phyloP scores from a whole-genome alignment of 1,284 basidiomycete species.

The Cerioporus squamosus region DNA sequence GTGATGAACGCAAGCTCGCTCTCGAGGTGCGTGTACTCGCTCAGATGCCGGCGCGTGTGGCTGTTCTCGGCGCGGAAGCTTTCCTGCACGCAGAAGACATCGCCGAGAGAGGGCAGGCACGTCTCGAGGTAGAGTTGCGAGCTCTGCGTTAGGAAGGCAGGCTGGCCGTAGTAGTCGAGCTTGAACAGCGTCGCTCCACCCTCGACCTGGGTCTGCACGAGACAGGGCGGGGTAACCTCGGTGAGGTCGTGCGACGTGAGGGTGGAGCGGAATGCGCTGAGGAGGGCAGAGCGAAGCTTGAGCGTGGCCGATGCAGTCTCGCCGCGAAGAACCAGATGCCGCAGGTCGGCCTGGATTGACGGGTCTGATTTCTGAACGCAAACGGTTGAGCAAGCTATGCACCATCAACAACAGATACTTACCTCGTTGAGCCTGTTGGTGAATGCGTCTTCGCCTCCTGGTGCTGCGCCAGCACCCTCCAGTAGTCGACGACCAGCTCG shows the following conservation, averaged over 20 bases:
- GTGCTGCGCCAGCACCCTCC: constrained; percentile 90
- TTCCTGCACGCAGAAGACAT: constrained; percentile 91
- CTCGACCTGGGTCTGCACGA: constrained; percentile 98
- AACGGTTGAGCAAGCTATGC: not conserved
- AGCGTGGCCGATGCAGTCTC: constrained; percentile 94
- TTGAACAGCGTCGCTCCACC: constrained; percentile 95
- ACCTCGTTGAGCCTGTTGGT: constrained; percentile 91
- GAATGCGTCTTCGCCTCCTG: constrained; percentile 95
- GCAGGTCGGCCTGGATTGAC: constrained; percentile 89
- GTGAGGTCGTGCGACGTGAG: constrained; percentile 73
- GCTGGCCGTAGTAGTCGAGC: constrained; percentile 76
- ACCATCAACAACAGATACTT: constrained; percentile 20
- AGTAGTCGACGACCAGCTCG: constrained; percentile 94
- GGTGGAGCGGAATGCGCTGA: constrained; percentile 85
- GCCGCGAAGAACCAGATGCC: constrained; percentile 95
- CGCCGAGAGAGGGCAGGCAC: constrained; percentile 74
- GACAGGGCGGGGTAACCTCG: constrained; percentile 97
- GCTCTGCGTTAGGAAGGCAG: constrained; percentile 92
- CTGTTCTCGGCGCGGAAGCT: constrained; percentile 93
- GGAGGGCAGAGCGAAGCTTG: constrained; percentile 84
- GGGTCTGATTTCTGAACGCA: constrained; percentile 75
- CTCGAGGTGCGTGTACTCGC: constrained; percentile 99
- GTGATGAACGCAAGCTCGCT: constrained; percentile 80
- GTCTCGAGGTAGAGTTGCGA: constrained; percentile 96
- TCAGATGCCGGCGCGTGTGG: constrained; percentile 89